phyloP scores from a whole-genome alignment of 2,329 filamentous ascomycete genomes.

The Fusarium austroafricanum region DNA sequence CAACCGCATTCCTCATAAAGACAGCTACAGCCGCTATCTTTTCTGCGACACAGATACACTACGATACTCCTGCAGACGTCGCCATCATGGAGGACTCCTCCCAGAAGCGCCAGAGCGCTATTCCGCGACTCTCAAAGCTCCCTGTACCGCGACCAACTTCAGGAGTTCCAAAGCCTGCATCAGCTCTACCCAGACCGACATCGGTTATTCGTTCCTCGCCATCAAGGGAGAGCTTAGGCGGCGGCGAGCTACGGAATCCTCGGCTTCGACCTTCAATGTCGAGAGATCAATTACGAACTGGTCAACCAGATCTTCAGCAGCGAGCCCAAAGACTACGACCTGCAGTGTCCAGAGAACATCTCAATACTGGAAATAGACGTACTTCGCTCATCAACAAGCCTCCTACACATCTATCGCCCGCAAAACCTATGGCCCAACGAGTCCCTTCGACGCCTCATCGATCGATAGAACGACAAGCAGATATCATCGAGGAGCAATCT shows the following conservation, averaged over 20 bases:
- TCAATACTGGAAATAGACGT: conserved; percentile 46
- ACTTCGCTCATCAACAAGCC: conserved; percentile 36
- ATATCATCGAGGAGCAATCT: conserved; percentile 42
- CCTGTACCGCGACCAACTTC: conserved; percentile 51
- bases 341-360: conserved; percentile 54
- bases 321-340: conserved; percentile 56
- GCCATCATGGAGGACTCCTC: conserved; percentile 49
- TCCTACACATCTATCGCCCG: conserved; percentile 33
- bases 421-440: conserved; percentile 27
- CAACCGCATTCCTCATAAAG: conserved; percentile 27
- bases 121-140: conserved; percentile 55
- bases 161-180: conserved; percentile 48
- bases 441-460: conserved; percentile 40
- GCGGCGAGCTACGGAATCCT: conserved; percentile 54
- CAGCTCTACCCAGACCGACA: conserved; percentile 42
- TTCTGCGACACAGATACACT: neutral
- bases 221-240: conserved; percentile 46
- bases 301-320: conserved; percentile 44
- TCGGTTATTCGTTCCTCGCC: conserved; percentile 47
- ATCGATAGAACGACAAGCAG: conserved; percentile 29
- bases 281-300: conserved; percentile 52
- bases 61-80: neutral
- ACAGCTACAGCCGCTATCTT: neutral
- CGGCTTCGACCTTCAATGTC: conserved; percentile 57
- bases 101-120: conserved; percentile 53